Conservation (phyloP, 495 filamentous ascomycete genomes). For the Elasticomyces elasticus region DNA sequence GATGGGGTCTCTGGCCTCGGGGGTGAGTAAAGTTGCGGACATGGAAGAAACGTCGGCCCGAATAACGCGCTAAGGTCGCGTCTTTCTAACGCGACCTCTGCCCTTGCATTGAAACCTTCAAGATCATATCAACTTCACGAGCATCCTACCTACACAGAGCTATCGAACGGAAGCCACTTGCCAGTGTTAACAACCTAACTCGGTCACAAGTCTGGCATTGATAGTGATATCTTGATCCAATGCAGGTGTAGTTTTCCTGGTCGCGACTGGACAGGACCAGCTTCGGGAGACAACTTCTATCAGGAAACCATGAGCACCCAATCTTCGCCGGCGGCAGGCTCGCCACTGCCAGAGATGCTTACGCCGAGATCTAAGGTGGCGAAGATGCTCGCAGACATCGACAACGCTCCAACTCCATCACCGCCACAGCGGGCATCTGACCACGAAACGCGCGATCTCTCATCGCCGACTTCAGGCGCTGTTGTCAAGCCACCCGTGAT, state of each 20-base stretch:
- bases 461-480: not conserved
- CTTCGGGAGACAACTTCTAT: not conserved
- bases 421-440: conserved; percentile 3
- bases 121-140: too few species aligned
- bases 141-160: too few species aligned
- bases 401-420: conserved; percentile 17
- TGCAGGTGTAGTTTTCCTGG: not conserved
- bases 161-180: too few species aligned
- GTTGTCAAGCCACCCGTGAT: not conserved
- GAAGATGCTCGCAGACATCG: conserved; percentile 18
- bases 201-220: too few species aligned
- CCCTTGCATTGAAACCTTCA: too few species aligned
- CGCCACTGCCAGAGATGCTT: conserved; percentile 1
- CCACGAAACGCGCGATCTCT: not conserved
- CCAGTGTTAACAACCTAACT: too few species aligned
- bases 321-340: not conserved
- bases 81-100: too few species aligned
- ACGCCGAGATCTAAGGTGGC: conserved; percentile 22
- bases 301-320: conserved; percentile 4
- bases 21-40: too few species aligned
- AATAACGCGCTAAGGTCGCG: too few species aligned
- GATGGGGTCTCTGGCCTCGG: not conserved
- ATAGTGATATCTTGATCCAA: too few species aligned
- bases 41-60: too few species aligned
- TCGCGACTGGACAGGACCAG: not conserved